Evolutionary conservation across 257 asterid species (phyloP).

Genomic region (Prunella vulgaris): DNA sequence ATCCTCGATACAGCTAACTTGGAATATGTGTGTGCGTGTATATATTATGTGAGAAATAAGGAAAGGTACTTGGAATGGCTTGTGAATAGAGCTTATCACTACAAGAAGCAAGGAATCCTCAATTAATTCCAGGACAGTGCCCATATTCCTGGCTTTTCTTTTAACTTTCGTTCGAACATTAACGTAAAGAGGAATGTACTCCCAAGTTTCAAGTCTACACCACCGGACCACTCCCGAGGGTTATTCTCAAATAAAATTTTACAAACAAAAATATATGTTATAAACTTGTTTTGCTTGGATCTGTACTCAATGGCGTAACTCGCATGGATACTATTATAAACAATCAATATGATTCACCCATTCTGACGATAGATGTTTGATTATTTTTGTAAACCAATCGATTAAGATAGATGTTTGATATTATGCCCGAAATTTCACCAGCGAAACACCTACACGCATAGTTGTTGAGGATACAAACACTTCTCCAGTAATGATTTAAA

Average conservation of each 20-base stretch:
- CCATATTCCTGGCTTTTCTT: constrained; percentile 44
- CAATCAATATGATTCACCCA: not conserved
- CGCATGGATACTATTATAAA: not conserved
- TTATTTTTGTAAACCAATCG: too few species aligned
- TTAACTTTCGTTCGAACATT: constrained; percentile 23
- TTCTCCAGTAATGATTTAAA: not conserved
- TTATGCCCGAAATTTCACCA: not conserved
- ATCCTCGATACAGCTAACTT: not conserved
- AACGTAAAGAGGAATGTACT: too few species aligned
- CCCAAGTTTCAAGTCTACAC: too few species aligned
- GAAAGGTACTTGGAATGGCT: constrained; percentile 38
- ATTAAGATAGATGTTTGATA: too few species aligned
- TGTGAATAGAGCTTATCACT: constrained; percentile 10
- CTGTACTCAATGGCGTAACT: not conserved
- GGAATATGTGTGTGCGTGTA: constrained; percentile 10
- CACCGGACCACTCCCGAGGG: too few species aligned
- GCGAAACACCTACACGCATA: not conserved
- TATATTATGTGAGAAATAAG: not conserved
- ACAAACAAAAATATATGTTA: too few species aligned
- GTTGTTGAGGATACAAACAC: not conserved
- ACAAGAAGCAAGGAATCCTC: constrained; percentile 67
- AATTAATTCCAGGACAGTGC: not conserved
- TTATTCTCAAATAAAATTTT: too few species aligned
- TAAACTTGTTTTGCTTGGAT: too few species aligned
- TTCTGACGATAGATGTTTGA: not conserved